Base-by-base conservation (phyloP, 2,329 filamentous ascomycete genomes). In the Fusarium chlamydosporum region DNA sequence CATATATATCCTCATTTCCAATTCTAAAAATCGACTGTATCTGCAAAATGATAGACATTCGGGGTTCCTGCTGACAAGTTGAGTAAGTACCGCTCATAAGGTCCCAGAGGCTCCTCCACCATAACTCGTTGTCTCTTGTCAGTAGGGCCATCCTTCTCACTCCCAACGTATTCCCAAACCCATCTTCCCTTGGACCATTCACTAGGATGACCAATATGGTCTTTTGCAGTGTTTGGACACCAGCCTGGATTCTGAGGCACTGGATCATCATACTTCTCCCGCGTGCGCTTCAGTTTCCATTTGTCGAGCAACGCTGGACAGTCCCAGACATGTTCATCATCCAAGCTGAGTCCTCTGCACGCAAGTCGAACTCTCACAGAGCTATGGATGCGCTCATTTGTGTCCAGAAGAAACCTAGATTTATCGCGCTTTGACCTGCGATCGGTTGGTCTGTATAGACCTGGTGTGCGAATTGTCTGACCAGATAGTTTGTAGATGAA, bases 331-430 rank as follows among this genome's bases (percentile, higher is more conserved):
- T 72, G 76, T 26, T 76, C 73, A 69, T 88, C 85, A 64, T 87
- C 81, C 33, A 84, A 77, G 1, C 81, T 84, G 4, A 85, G 79
- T 3, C 85, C 86, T 51, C 81, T 73, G 61, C 83, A 83, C 3
- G 83, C 82, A 15, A 88, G 79, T 5, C 85, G 82, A n/a, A 86
- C 79, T 2, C 86, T 81, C 2, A 86, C 86, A 3, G 83, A 85
- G 63, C 82, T 82, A 72, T 88, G 86, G 34, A 88, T 81, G 10
- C 83, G 81, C 74, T 88, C 86, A 68, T 87, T 85, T 11, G 86
- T 88, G 62, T 84, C 80, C 52, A 81, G 72, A 27, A 88, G 80
- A 59, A 81, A 85, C 10, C 76, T 75, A 2, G 72, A 67, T 40
- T 76, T 76, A 33, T 75, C 71, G 13, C 72, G 73, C 10, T 81